A percentile compares a stretch with the other conserved stretches of the same genome.
These are phyloP conservation scores for Sordariomycetes sp. DNA, from an alignment of 2,329 filamentous ascomycete species.

Conservation along the genomic window DNA sequence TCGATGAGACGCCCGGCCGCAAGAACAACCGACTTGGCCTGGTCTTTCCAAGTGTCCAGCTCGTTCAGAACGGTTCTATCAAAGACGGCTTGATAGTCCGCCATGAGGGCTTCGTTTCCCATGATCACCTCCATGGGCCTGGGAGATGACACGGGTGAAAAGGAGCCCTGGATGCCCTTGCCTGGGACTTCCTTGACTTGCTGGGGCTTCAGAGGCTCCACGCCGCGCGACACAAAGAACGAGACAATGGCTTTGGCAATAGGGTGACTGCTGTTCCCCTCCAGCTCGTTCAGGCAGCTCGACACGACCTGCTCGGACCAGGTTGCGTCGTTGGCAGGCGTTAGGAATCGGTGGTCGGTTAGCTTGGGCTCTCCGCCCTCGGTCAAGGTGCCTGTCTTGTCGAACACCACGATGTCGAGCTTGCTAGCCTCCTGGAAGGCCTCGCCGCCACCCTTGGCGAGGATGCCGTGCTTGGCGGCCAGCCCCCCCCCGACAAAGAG, in stretches of 20 bases:
- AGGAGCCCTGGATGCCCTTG: constrained; percentile 54
- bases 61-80: constrained; percentile 19
- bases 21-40: constrained; percentile 57
- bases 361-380: constrained; percentile 63
- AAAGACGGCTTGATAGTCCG: constrained; percentile 32
- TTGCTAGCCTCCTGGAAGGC: constrained; percentile 78
- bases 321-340: constrained; percentile 13
- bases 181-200: constrained; percentile 60
- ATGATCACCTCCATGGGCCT: constrained; percentile 46
- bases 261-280: constrained; percentile 67
- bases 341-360: constrained; percentile 40
- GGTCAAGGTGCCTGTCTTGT: constrained; percentile 82
- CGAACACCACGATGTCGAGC: constrained; percentile 72
- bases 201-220: constrained; percentile 19
- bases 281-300: constrained; percentile 50
- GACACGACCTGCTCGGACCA: constrained; percentile 27
- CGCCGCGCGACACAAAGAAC: constrained; percentile 42
- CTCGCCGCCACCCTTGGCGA: constrained; percentile 77
- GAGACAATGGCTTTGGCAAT: constrained; percentile 61
- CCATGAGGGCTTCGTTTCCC: constrained; percentile 66
- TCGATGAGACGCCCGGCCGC: constrained; percentile 31
- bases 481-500: constrained; percentile 76
- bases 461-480: constrained; percentile 69
- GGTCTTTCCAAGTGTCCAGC: constrained; percentile 48
- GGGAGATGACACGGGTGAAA: constrained; percentile 1